A percentile compares a stretch with the other conserved stretches of the same genome.
These are phyloP conservation scores for Eucalyptus microcorys DNA, from an alignment of 345 rosid genomes.

Conservation along the genomic window DNA sequence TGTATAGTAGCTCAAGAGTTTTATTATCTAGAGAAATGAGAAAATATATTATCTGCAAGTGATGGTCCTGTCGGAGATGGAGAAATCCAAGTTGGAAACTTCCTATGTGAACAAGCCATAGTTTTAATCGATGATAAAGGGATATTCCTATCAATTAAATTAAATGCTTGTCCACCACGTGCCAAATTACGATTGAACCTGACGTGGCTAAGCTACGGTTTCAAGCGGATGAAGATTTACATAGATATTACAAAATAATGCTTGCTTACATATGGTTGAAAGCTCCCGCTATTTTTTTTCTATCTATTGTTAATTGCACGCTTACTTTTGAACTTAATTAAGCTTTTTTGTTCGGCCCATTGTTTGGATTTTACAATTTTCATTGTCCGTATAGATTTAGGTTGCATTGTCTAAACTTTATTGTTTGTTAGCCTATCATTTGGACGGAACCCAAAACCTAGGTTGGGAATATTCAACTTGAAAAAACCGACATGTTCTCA, in stretches of 20 bases:
- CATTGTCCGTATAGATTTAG: no score
- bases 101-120: background rate
- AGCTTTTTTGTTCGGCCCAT: background rate
- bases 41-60: background rate
- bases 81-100: background rate
- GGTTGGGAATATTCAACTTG: rapidly evolving
- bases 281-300: background rate
- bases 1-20: background rate
- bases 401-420: background rate
- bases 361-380: background rate
- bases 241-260: background rate
- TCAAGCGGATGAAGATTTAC: background rate
- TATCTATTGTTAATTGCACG: background rate
- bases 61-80: background rate
- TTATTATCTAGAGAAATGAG: background rate
- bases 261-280: rapidly evolving
- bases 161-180: background rate
- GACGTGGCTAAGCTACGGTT: background rate
- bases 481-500: background rate
- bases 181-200: background rate
- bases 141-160: background rate
- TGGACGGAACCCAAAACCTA: background rate
- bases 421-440: no score
- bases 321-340: no score
- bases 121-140: background rate